phyloP scores from a whole-genome alignment of 2,329 filamentous ascomycete species.

The Stagonosporopsis chrysanthemi region DNA sequence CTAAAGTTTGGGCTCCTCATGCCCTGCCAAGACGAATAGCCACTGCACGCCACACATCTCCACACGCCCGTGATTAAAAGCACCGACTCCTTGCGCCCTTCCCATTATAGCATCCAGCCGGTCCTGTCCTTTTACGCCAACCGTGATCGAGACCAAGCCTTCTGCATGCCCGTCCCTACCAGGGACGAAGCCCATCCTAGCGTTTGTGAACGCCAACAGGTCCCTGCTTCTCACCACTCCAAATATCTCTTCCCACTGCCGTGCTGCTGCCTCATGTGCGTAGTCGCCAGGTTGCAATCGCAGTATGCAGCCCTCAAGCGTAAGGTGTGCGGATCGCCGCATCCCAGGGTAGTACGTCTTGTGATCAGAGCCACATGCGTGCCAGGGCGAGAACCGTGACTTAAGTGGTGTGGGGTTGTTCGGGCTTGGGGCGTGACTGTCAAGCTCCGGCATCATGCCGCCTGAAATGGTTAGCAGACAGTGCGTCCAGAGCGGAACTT shows the following conservation, averaged over 20 bases:
- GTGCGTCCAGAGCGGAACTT: neutral
- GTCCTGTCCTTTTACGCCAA: constrained; percentile 48
- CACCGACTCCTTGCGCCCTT: constrained; percentile 40
- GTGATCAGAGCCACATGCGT: constrained; percentile 52
- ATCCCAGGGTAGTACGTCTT: constrained; percentile 48
- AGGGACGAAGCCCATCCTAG: constrained; percentile 48
- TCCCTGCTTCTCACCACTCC: constrained; percentile 52
- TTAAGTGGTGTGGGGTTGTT: constrained; percentile 50
- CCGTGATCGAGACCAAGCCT: constrained; percentile 50
- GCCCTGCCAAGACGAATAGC: constrained; percentile 43
- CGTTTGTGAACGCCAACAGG: constrained; percentile 48
- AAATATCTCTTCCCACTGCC: constrained; percentile 54
- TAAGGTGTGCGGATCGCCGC: constrained; percentile 47
- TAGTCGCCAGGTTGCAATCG: constrained; percentile 50
- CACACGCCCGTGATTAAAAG: constrained; percentile 44
- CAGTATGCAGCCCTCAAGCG: constrained; percentile 46
- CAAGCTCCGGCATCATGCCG: constrained; percentile 55
- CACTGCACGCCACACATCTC: constrained; percentile 52
- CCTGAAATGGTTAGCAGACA: constrained; percentile 31
- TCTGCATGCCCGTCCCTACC: constrained; percentile 44
- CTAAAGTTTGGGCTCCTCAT: constrained; percentile 31
- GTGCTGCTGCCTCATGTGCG: constrained; percentile 47
- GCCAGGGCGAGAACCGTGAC: constrained; percentile 54
- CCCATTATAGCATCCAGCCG: constrained; percentile 44
- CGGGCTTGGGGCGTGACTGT: constrained; percentile 47